phyloP scores from a whole-genome alignment of 768 basidiomycete species.

The Trametes coccinea region DNA sequence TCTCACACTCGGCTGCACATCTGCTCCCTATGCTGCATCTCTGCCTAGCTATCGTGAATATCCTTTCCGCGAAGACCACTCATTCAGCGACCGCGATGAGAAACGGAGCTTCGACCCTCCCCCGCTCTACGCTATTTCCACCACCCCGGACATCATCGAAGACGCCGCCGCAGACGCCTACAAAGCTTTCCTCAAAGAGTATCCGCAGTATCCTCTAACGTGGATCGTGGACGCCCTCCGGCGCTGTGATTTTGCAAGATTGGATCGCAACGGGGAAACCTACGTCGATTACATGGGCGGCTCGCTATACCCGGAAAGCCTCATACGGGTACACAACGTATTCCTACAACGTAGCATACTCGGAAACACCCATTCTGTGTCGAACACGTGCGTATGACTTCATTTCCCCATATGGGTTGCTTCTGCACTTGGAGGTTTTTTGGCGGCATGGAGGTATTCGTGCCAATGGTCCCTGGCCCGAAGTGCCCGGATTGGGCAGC shows the following conservation, averaged over 20 bases:
- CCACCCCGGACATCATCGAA: slow-evolving; percentile 30
- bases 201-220: slow-evolving; percentile 37
- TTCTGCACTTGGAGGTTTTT: not conserved
- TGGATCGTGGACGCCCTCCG: slow-evolving; percentile 37
- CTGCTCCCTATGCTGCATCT: slow-evolving; percentile 17
- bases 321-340: slow-evolving; percentile 67
- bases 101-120: slow-evolving; percentile 31
- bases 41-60: slow-evolving; percentile 19
- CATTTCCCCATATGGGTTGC: not conserved
- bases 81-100: slow-evolving; percentile 25
- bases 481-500: slow-evolving; percentile 4
- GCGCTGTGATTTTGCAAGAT: slow-evolving; percentile 34
- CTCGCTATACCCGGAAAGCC: slow-evolving; percentile 75
- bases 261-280: slow-evolving; percentile 57
- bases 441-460: not conserved
- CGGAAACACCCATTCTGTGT: slow-evolving; percentile 85
- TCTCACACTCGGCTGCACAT: slow-evolving; percentile 31
- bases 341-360: slow-evolving; percentile 68
- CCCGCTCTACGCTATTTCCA: slow-evolving; percentile 30
- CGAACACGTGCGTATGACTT: slow-evolving; percentile 58
- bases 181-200: slow-evolving; percentile 43
- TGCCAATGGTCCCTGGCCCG: not conserved
- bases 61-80: slow-evolving; percentile 20
- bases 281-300: slow-evolving; percentile 91
- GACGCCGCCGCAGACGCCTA: slow-evolving; percentile 46